Base-by-base conservation (phyloP, 441 rosid genomes). In the Omphalea diandra region DNA sequence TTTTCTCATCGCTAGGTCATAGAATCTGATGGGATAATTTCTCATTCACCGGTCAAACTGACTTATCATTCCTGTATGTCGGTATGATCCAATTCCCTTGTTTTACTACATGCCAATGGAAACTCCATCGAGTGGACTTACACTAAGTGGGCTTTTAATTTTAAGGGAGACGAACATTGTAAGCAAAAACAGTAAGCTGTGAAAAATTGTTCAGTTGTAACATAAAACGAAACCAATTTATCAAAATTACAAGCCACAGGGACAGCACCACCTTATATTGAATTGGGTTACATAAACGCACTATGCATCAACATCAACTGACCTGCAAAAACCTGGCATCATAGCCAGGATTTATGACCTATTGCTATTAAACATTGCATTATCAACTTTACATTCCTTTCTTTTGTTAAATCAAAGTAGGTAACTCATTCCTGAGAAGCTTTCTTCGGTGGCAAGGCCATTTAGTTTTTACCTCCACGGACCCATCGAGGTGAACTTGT, bases 401-500 rank as follows among this genome's bases (percentile, higher is more conserved):
- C 56, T 46, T 65, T 59, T 43, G 54, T 71, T 40, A 32, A 38
- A 66, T 18, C 26, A 43, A 61, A 47, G n/a, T 32, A 33, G 12
- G 55, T 11, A 63, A 71, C 15, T 58, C 17, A 29, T 26, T 56
- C 57, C 47, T 20, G 22, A 44, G 33, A 65, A 10, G 53, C 47
- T 65, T 50, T 41, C 18, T 52, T 40, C 55, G 8, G 1, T 40
- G 18, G 47, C 17, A 3, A n/a, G 44, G 60, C 29, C 58, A 69
- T 70, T 80, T 74, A 79, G 68, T 82, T 84, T 71, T 75, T 80
- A 67, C 84, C 83, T 60, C 89, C 85, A 43, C 82, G 88, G 55
- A 90, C 74, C 87, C 81, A 85, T 43, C 90, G 77, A 65, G 86
- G 54, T 18, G 94, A 86, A 41, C 86, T 86, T 31, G 90, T 73